Percentiles rank a stretch among this genome's conserved stretches.
phyloP scores from a whole-genome alignment of 1,284 basidiomycete genomes.

The Salmacisia buchloeana region DNA sequence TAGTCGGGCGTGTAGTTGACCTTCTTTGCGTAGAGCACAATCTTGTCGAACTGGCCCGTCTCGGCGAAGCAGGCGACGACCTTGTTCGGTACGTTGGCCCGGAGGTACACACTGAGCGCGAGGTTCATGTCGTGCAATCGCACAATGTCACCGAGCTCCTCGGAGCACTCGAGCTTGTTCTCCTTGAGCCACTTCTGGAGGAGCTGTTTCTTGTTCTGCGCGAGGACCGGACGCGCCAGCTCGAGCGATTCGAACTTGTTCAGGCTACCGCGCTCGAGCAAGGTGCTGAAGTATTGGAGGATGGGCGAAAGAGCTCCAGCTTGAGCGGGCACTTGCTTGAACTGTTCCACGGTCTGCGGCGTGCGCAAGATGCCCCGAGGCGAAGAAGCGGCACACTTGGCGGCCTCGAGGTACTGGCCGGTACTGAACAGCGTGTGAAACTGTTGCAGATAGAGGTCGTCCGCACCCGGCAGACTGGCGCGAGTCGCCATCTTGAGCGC shows the following conservation, averaged over 20 bases:
- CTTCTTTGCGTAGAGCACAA: conserved; percentile 95
- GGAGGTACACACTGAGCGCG: conserved; percentile 95
- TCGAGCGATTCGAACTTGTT: conserved; percentile 96
- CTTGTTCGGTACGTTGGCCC: conserved; percentile 97
- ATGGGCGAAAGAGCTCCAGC: conserved; percentile 92
- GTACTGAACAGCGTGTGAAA: conserved; percentile 87
- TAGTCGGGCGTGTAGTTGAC: conserved; percentile 93
- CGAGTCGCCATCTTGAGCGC: conserved; percentile 97
- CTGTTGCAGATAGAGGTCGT: conserved; percentile 92
- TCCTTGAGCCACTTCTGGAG: conserved; percentile 99
- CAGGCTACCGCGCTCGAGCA: conserved; percentile 94
- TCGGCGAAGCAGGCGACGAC: conserved; percentile 96
- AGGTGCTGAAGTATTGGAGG: conserved; percentile 94
- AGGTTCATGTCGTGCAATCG: conserved; percentile 93
- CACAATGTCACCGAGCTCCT: conserved; percentile 97
- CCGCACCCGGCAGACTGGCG: conserved; percentile 94
- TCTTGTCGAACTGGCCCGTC: conserved; percentile 97
- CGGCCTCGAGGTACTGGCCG: conserved; percentile 91
- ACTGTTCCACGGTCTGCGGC: conserved; percentile 90
- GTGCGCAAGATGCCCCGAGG: conserved; percentile 94
- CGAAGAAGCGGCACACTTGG: conserved; percentile 96
- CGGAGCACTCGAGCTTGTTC: conserved; percentile 98
- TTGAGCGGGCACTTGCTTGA: conserved; percentile 88
- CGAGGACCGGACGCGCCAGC: conserved; percentile 88
- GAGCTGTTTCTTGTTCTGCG: conserved; percentile 93